Evolutionary conservation across 2,329 filamentous ascomycete genomes (phyloP), one percentile per base, ranked within the genome.

Genomic region (Verticillium longisporum): DNA sequence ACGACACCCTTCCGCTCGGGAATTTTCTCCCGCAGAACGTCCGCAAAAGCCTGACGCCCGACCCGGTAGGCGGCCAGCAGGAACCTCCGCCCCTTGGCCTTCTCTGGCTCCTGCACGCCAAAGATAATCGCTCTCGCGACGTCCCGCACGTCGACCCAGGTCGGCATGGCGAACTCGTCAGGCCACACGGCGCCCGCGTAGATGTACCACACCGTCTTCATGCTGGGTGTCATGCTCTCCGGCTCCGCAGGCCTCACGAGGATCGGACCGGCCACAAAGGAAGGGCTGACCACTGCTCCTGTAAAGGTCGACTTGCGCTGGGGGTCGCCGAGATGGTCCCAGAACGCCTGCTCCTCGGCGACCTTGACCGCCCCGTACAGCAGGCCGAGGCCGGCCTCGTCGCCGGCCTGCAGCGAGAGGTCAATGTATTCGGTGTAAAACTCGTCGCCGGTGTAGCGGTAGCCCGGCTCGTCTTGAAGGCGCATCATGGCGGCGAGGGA

Each of bases 321-420:
- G 31, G 57, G 41, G 11, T 31, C 13, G 9, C 53, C 31, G 26
- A 34, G 54, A 3, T 55, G 54, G 15, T 68, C 69, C 70, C 70
- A 73, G 3, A 72, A 60, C 5, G 65, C 69, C 45, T 68, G 67
- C 60, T 75, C 74, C 1, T 67, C 71, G 11, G 62, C 65, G 1
- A 66, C 62, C 63, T 76, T 75, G 58, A 70, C 70, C 2, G 72
- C 72, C 1, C 63, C 58, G 41, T 76, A 76, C 3, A 68, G 64
- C 4, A 61, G 7, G 32, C 50, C 36, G 7, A 55, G 54, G 41
- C 38, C 53, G 10, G 62, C 56, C 9, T 56, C 33, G 37, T 71
- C 67, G 2, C 62, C 63, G 1, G 53, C 31, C 1, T 55, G 6
- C 7, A 54, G 31, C 21, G 57, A 32, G 31, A 59, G 36, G 41